Evolutionary conservation across 2,329 filamentous ascomycete genomes (phyloP).

Genomic region (Gaeumannomyces tritici): DNA sequence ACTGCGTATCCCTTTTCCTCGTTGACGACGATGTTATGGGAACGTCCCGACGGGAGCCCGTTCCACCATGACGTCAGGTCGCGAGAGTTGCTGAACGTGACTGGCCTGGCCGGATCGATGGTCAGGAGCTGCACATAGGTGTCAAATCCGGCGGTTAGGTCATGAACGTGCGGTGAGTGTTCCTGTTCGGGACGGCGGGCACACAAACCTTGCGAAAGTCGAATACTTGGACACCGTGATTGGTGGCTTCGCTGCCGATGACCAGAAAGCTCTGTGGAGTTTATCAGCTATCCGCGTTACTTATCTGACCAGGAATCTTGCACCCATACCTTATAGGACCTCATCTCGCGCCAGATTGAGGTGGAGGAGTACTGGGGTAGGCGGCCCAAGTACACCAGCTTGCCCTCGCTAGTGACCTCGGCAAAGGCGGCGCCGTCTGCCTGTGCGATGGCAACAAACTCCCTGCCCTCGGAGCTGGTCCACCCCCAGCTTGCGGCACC

Average conservation of each 20-base stretch:
- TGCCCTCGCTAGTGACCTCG: constrained; percentile 38
- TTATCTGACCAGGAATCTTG: too few species aligned
- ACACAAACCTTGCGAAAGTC: constrained; percentile 44
- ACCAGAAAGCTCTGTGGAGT: constrained; percentile 26
- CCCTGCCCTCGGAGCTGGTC: constrained; percentile 40
- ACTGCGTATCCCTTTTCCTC: constrained; percentile 30
- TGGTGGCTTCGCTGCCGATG: constrained; percentile 29
- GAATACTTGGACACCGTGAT: constrained; percentile 53
- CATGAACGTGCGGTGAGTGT: too few species aligned
- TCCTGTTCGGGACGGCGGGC: too few species aligned
- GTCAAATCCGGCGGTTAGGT: too few species aligned
- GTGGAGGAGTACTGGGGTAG: constrained; percentile 29
- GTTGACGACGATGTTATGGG: constrained; percentile 7
- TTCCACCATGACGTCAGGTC: background rate
- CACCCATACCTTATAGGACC: constrained; percentile 24
- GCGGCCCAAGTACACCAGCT: constrained; percentile 41
- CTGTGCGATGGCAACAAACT: constrained; percentile 44
- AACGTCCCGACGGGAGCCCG: constrained; percentile 3
- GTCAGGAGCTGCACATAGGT: constrained; percentile 28
- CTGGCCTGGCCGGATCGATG: constrained; percentile 27
- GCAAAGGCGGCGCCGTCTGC: constrained; percentile 44
- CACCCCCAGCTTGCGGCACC: constrained; percentile 24
- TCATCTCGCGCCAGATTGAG: constrained; percentile 40
- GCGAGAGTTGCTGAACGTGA: constrained; percentile 10
- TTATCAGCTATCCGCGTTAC: too few species aligned